Base-by-base conservation (phyloP, 1,139 yeast genomes). In the Hemisphaericaspora subhashii region DNA sequence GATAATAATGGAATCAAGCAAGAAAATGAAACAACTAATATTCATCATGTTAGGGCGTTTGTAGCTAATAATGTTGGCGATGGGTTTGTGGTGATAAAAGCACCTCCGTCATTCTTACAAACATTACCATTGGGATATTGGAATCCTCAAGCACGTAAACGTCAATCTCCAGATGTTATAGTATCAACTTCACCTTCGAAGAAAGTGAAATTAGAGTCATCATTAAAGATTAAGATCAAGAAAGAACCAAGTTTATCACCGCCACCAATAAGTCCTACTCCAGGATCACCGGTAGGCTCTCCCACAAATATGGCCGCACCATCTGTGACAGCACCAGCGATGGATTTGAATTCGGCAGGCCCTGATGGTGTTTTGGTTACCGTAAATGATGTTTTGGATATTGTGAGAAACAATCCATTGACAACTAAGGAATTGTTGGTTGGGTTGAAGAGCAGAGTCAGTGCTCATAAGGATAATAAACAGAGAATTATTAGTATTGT, bases 61-160 rank as follows among this genome's bases (percentile, higher is more conserved):
- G 64, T 55, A 41, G 81, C 81, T 9, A 66, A 68, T 35, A 64
- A 74, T 36, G 63, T 74, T 29, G 80, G 82, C 8, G 77, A 81
- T 41, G 94, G 95, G 11, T 68, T 83, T 54, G 79, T 86, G 27
- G 74, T 81, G 9, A 64, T 88, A 32, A 83, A 76, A 53, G 85
- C 90, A 0, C 79, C 86, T 3, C 68, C 77, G 14, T 71, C 72
- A 29, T 72, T 83, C 24, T 69, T 89, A 43, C 60, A 64, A n/a
- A 76, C 76, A 33, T 88, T 88, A 62, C 94, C 94, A 4, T 66
- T 62, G 18, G 95, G 95, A 14, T 86, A 81, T 36, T 89, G 97
- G 96, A 83, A 83, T 56, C 92, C 96, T 21, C 66, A 66, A 37
- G 79, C 77, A 3, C 72, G 76, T 50, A 75, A 66, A 45, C 58